Evolutionary conservation across 2,329 filamentous ascomycete genomes (phyloP), one percentile per base, ranked within the genome.

Genomic region (Colletotrichum musae): DNA sequence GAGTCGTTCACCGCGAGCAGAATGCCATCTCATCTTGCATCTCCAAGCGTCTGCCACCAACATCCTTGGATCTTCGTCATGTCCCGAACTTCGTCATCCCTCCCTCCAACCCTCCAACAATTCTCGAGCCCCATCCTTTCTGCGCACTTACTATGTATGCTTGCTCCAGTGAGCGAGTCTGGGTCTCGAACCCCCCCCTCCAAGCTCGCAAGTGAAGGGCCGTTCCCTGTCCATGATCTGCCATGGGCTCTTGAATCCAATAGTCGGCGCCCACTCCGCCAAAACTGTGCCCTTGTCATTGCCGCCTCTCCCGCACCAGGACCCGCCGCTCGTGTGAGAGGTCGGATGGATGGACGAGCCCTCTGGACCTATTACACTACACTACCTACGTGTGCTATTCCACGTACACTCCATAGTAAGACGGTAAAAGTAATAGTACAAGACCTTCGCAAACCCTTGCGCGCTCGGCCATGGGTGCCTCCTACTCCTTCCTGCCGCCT

Each of bases 21-120:
- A 36, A 64, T 70, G 67, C 28, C 67, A 70, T 70, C 67, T 58
- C 67, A 70, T 70, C 56, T 70, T 70, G 67, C 62, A 41, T 66
- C 67, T 70, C 39, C 26, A 70, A 66, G 62, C 67, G 52, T 41
- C 57, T 67, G 43, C 62, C 51, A 32, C 63, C 67, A 60, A 61
- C 51, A 70, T 61, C 67, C 67, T 64, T 70, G 67, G 13, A 21
- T 51, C 39, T 58, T 58, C 52, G 58, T 63, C 56, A 57, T 59
- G 50, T 57, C 47, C 60, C 47, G 47, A 54, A 47, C 47, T 18
- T 64, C 47, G 54, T 65, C 66, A 57, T 43, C 65, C 51, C 43
- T 24, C 47, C 21, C 45, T 47, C 45, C 45, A n/a, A 47, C 16
- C 45, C 15, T 10, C 7, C 32, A 36, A 36, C 32, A 36, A 36